Percentiles rank a stretch among this genome's conserved stretches.
Evolutionary conservation across 2,329 filamentous ascomycete species (phyloP).

Genomic region (Macrophomina pseudophaseolina): DNA sequence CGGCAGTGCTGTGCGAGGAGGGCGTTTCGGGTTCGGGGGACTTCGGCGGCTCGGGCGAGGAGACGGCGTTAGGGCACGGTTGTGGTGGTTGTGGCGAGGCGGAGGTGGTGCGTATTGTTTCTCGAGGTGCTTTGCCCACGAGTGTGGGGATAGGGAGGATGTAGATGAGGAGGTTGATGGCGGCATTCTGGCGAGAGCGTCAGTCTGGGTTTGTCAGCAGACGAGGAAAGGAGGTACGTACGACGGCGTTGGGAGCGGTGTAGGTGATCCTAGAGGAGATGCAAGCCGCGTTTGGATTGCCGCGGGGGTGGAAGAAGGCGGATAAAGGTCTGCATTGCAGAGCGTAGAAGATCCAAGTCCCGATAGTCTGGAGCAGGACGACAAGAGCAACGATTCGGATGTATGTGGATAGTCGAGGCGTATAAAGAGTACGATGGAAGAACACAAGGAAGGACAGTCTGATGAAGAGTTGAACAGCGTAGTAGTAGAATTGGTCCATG

Average conservation of each 20-base stretch:
- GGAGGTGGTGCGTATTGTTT: background rate
- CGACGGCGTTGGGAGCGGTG: constrained; percentile 3
- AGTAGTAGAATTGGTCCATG: constrained; percentile 21
- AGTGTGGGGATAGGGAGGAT: constrained; percentile 19
- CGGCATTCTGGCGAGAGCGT: background rate
- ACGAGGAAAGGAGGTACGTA: background rate
- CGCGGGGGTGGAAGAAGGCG: constrained; percentile 2
- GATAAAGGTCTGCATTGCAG: constrained; percentile 20
- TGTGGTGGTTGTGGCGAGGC: background rate
- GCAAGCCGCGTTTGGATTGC: constrained; percentile 14
- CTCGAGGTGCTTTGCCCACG: background rate
- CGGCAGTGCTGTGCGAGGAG: background rate
- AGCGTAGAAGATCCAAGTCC: constrained; percentile 1
- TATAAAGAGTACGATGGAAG: constrained; percentile 1
- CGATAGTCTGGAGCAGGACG: background rate
- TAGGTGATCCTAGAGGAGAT: background rate
- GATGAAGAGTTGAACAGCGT: constrained; percentile 19
- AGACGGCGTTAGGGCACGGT: too few relatives aligned
- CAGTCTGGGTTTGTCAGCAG: background rate
- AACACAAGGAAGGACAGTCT: constrained; percentile 23
- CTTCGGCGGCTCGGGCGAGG: background rate
- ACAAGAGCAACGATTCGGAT: constrained; percentile 1
- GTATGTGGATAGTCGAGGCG: background rate
- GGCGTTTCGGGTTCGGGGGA: too few relatives aligned
- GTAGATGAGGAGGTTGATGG: constrained; percentile 20